Evolutionary conservation across 108 stramenopile genomes (phyloP), one percentile per base, ranked within the genome.

Genomic region (Nannochloropsis granulata): DNA sequence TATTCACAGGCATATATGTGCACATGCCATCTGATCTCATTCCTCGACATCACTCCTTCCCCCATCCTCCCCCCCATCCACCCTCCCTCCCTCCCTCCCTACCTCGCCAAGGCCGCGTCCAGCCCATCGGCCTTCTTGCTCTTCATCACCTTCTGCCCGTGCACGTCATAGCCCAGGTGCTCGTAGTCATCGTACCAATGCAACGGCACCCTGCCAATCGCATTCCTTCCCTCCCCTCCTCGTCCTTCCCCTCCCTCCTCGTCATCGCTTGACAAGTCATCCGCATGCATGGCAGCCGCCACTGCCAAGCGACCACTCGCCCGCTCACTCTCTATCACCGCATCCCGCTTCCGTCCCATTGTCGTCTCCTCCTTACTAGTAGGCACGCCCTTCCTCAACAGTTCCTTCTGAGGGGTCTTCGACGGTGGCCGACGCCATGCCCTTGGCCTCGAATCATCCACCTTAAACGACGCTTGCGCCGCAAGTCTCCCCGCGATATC

Each of bases 231-330:
- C 13, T 94, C 95, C 34, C 34, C 34, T 16, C 16, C 56, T n/a
- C 56, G 16, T 0, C 56, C 56, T 71, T 11, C 56, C 56, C 56
- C 56, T 71, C n/a, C 56, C 12, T 93, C 93, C 24, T 89, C 94
- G 81, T 98, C 97, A 91, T 99, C 98, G 12, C 94, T 95, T 21
- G 96, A 96, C 79, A 97, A 90, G 84, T 99, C 94, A 87, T 98
- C 98, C 12, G 94, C 93, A 44, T 88, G 88, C 86, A 90, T 81
- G 12, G 43, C 80, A 71, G 82, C 81, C 23, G 84, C 80, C 43
- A 43, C 79, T 26, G 87, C 82, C 45, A 89, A 80, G n/a, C 13
- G 13, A 21, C 85, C 81, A 19, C 19, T 84, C 13, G 78, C 24
- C 21, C 79, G 78, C 79, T 84, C 83, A 23, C 1, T 34, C 0